Evolutionary conservation across 2,329 filamentous ascomycete species (phyloP).

Genomic region (Trichoderma atrobrunneum): DNA sequence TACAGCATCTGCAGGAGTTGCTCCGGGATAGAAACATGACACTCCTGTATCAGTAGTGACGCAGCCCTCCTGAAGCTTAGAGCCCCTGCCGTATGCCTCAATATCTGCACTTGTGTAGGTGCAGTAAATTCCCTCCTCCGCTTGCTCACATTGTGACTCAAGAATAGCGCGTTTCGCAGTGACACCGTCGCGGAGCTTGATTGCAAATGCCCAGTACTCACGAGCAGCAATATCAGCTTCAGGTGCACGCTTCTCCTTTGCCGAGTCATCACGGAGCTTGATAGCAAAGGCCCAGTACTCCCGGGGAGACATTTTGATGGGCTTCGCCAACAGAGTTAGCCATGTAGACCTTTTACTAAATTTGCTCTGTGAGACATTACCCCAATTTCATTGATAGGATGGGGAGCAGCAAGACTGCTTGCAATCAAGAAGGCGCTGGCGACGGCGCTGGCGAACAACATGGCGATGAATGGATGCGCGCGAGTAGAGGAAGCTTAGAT

Average conservation of each 20-base stretch:
- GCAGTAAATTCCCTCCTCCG: constrained; percentile 14
- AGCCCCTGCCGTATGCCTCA: background rate
- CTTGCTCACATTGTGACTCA: background rate
- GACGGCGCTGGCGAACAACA: background rate
- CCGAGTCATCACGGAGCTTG: background rate
- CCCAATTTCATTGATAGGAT: background rate
- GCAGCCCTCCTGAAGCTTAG: background rate
- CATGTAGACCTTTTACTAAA: background rate
- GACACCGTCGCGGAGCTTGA: background rate
- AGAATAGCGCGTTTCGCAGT: background rate
- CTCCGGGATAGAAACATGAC: background rate
- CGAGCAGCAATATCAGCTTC: background rate
- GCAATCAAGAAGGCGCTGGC: background rate
- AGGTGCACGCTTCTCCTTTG: background rate
- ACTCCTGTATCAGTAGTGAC: background rate
- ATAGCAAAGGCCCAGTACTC: background rate
- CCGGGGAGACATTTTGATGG: background rate
- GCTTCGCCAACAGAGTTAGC: background rate
- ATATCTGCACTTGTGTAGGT: constrained; percentile 21
- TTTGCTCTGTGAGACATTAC: background rate
- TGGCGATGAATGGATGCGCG: background rate
- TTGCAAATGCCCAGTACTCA: background rate
- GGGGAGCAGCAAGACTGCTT: background rate
- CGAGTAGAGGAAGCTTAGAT: background rate
- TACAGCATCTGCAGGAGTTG: background rate